Conservation (phyloP, 495 filamentous ascomycete genomes). For the Tuber borchii region DNA sequence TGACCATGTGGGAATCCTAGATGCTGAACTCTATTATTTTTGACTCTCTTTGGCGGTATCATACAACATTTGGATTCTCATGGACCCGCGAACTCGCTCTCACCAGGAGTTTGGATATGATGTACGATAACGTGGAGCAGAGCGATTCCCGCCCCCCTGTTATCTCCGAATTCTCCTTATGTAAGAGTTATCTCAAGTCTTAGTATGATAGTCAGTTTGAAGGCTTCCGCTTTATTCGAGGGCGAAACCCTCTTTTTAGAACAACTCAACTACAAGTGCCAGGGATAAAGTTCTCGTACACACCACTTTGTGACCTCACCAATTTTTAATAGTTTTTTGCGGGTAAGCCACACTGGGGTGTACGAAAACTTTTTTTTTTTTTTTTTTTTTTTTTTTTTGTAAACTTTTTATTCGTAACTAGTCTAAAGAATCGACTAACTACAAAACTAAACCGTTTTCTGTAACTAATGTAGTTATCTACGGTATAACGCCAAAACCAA, state of each 20-base stretch:
- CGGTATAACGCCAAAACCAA: too few relatives aligned
- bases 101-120: neutral
- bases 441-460: too few relatives aligned
- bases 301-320: too few relatives aligned
- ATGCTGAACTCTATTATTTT: neutral
- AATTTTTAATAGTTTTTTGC: too few relatives aligned
- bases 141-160: neutral
- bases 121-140: neutral
- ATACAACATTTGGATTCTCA: neutral
- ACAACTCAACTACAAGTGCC: too few relatives aligned
- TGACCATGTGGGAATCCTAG: neutral
- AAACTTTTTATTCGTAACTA: too few relatives aligned
- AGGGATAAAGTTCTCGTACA: too few relatives aligned
- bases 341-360: too few relatives aligned
- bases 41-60: neutral
- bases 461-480: too few relatives aligned
- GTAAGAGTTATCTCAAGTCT: neutral
- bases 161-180: neutral
- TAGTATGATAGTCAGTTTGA: neutral
- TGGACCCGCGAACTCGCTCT: neutral
- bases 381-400: too few relatives aligned
- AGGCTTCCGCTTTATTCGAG: neutral
- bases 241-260: neutral
- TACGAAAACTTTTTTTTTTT: too few relatives aligned
- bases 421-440: too few relatives aligned